Conservation (phyloP, 148 eudicot genomes). For the Fagopyrum tataricum region DNA sequence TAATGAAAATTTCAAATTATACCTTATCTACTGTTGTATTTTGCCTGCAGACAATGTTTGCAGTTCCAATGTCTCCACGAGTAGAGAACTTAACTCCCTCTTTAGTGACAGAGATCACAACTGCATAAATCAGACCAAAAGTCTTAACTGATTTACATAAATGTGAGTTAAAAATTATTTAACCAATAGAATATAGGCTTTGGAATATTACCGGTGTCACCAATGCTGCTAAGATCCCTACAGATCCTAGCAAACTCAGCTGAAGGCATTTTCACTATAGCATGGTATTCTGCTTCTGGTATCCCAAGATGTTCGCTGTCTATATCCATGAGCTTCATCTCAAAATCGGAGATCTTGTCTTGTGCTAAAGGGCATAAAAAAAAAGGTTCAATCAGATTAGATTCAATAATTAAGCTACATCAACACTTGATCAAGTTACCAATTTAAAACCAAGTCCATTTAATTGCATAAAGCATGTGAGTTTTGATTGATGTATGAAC, state of each 20-base stretch:
- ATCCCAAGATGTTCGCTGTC: slow-evolving; percentile 94
- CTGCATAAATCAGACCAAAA: slow-evolving; percentile 25
- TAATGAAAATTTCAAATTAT: neutral
- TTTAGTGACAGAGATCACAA: slow-evolving; percentile 89
- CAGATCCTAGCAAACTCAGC: too few relatives aligned
- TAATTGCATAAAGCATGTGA: neutral
- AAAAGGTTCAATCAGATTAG: too few relatives aligned
- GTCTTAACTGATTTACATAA: neutral
- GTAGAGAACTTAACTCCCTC: slow-evolving; percentile 91
- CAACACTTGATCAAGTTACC: neutral
- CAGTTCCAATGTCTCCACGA: slow-evolving; percentile 84
- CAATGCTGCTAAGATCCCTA: too few relatives aligned
- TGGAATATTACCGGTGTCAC: too few relatives aligned
- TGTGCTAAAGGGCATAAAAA: slow-evolving; percentile 36
- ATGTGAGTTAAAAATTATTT: too few relatives aligned
- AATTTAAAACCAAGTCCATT: neutral
- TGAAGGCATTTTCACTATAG: slow-evolving; percentile 88
- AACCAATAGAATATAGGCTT: too few relatives aligned
- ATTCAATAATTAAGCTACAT: neutral
- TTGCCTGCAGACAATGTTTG: slow-evolving; percentile 76
- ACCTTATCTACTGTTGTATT: slow-evolving; percentile 95
- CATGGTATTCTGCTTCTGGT: slow-evolving; percentile 90
- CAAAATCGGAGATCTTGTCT: slow-evolving; percentile 94
- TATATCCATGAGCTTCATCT: slow-evolving; percentile 96
- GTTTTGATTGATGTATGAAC: neutral